Base-by-base conservation (phyloP, 305 asterid genomes). In the Coffea humblotiana region DNA sequence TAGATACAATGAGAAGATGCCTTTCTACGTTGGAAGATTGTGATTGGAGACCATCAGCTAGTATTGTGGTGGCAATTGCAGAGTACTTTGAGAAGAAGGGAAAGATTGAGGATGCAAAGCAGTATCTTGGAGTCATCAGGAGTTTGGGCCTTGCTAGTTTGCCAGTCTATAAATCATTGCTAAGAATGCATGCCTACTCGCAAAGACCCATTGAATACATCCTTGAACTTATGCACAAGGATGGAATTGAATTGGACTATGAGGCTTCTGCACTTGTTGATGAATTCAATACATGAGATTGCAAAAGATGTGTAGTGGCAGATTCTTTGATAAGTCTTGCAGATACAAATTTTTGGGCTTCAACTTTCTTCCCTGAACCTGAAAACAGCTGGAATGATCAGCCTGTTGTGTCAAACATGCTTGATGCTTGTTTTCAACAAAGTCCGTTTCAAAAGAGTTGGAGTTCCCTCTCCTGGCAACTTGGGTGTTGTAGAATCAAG, bases 31-130 rank as follows among this genome's bases (percentile, higher is more conserved):
- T 75, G 77, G 78, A 82, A 79, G 77, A 74, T 43, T 74, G 80
- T 77, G 79, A 79, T 51, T 86, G 83, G 85, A 86, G 75, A 52
- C 83, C 89, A 72, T 86, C 89, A 60, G 79, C 81, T 79, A 64
- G 77, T 78, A 64, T 58, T 69, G 72, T 65, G 63, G 71, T 82
- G 47, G 68, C 81, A 40, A 74, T 86, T 63, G 76, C 87, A 40
- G 81, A 79, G 52, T 82, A 70, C 64, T 80, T 82, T 4, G 74
- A 77, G 74, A 27, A 74, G 78, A 72, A 35, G 27, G 65, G 79
- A 35, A 82, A 77, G 54, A 76, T 76, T 82, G 87, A 84, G 73
- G 82, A 82, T 51, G 85, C 85, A 35, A 73, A n/a, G 32, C 66
- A 69, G 67, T 83, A 75, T 77, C 76, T 86, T 69, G 51, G n/a